Conservation (phyloP, 257 asterid species). For the Solanum clarkiae region DNA sequence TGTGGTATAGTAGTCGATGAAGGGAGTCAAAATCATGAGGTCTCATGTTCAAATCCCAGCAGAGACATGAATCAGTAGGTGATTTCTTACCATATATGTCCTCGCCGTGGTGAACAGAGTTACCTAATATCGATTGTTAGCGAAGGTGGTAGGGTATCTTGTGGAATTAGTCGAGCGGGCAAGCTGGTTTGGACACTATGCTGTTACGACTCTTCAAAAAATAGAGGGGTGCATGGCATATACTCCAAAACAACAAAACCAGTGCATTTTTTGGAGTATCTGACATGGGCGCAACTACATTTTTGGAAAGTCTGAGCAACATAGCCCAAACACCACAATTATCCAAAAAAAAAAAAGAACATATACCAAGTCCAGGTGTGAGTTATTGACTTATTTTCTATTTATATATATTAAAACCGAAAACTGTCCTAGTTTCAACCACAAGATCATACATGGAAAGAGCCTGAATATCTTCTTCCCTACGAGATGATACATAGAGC, state of each 20-base stretch:
- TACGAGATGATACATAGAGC: background rate
- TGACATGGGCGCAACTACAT: too few species aligned
- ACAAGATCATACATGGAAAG: background rate
- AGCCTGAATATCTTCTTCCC: background rate
- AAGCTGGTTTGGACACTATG: background rate
- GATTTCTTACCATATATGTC: background rate
- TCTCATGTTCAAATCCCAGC: background rate
- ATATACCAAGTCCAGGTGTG: background rate
- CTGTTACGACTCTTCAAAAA: too few species aligned
- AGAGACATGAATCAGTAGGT: background rate
- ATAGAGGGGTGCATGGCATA: too few species aligned
- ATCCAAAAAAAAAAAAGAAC: background rate
- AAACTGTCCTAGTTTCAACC: background rate
- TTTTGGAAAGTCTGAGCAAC: too few species aligned
- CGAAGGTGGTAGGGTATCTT: background rate
- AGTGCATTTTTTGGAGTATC: too few species aligned
- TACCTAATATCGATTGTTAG: background rate
- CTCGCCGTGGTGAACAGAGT: background rate
- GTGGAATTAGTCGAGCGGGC: background rate
- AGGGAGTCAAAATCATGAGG: background rate
- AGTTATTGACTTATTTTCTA: background rate
- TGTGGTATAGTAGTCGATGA: background rate
- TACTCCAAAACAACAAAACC: too few species aligned
- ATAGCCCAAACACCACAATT: background rate
- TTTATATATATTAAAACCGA: background rate